Base-by-base conservation (phyloP, 352 stramenopile genomes). In the Phytophthora cactorum region DNA sequence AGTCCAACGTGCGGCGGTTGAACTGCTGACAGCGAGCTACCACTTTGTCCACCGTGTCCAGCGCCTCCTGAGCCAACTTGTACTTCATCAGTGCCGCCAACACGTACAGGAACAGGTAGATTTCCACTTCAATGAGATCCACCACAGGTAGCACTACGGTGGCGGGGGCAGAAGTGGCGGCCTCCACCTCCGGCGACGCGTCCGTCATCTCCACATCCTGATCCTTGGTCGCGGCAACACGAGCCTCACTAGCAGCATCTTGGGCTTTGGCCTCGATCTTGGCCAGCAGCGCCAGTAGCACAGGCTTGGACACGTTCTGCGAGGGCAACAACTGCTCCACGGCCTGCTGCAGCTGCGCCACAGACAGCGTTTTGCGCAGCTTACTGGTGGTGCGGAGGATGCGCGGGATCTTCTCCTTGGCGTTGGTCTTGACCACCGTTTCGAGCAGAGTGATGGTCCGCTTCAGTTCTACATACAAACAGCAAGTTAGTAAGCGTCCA, bases 91-190 rank as follows among this genome's bases (percentile, higher is more conserved):
- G 61, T 22, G 80, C 82, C 17, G 84, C 81, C 8, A 96, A 67
- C 31, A 91, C 78, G 68, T 90, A 92, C 44, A 93, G 54, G 59
- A 86, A 92, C 22, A 97, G 67, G 58, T 95, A 96, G 10, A 96
- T 82, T 36, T 95, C 88, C 59, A 96, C 86, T 66, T 97, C 90
- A 63, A 95, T 85, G 27, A 93, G 70, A 43, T 94, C 85, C 22
- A 91, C 68, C 28, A 82, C 68, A 28, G 81, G 84, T 32, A 90
- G 63, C 54, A 82, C 60, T 7, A 75, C 67, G 14, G 68, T 32
- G 43, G 49, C 47, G 5, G 67, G 38, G 3, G 59, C 28, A 46
- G 66, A 29, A 52, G 63, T 29, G 9, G 51, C 38, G 25, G 50
- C 34, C 12, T 83, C 74, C 47, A 75, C 64, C 27, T 79, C 74